Conservation (phyloP, 2,329 filamentous ascomycete genomes). For the Stemphylium vesicarium region DNA sequence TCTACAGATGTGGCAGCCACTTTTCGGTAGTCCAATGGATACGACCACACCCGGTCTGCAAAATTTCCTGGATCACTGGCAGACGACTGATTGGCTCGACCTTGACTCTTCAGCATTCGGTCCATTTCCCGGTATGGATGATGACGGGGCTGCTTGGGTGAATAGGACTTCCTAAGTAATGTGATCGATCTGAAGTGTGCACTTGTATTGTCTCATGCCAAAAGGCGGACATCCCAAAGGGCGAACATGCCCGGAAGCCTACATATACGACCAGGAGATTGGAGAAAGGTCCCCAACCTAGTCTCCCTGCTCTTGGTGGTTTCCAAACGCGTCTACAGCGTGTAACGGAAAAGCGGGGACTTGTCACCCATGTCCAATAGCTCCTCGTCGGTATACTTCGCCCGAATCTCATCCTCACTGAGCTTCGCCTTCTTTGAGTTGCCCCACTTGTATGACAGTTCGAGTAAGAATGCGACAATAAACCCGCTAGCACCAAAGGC, state of each 20-base stretch:
- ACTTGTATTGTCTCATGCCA: too few relatives aligned
- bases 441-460: slow-evolving; percentile 18
- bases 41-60: slow-evolving; percentile 16
- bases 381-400: slow-evolving; percentile 47
- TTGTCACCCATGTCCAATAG: slow-evolving; percentile 49
- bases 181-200: too few relatives aligned
- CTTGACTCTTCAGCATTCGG: slow-evolving; percentile 42
- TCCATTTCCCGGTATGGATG: slow-evolving; percentile 15
- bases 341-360: slow-evolving; percentile 50
- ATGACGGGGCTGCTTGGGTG: slow-evolving; percentile 13
- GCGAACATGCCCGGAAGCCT: too few relatives aligned
- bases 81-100: slow-evolving; percentile 45
- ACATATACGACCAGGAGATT: too few relatives aligned
- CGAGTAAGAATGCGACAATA: slow-evolving; percentile 30
- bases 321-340: slow-evolving; percentile 3
- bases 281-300: too few relatives aligned
- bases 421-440: slow-evolving; percentile 38
- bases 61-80: slow-evolving; percentile 40
- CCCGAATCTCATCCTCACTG: slow-evolving; percentile 45
- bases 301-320: background rate
- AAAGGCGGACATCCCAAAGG: too few relatives aligned
- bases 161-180: background rate
- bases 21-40: slow-evolving; percentile 33
- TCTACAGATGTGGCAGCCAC: slow-evolving; percentile 23
- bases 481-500: slow-evolving; percentile 15